These are phyloP conservation scores for Auriculariales sp. DNA, from an alignment of 768 basidiomycete species.

Conservation along the genomic window DNA sequence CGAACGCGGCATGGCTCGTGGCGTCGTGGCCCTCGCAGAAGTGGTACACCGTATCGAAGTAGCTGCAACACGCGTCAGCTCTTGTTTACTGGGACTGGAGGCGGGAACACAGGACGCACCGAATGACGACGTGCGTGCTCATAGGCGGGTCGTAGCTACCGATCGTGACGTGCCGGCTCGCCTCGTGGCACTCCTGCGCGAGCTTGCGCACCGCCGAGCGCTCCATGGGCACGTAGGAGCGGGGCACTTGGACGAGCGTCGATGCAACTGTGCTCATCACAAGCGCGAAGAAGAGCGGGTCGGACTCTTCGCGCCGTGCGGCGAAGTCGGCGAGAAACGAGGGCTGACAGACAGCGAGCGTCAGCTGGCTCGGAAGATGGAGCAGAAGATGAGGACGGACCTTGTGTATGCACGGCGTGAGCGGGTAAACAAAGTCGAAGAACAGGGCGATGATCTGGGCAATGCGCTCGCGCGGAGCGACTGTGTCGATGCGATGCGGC, in stretches of 20 bases:
- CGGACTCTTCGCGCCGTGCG: slow-evolving; percentile 63
- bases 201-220: slow-evolving; percentile 18
- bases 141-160: slow-evolving; percentile 74
- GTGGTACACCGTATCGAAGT: slow-evolving; percentile 71
- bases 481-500: slow-evolving; percentile 65
- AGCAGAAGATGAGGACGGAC: too few relatives aligned
- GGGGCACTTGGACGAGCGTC: slow-evolving; percentile 77
- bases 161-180: slow-evolving; percentile 66
- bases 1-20: slow-evolving; percentile 77
- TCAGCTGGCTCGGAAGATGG: too few relatives aligned
- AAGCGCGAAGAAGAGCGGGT: slow-evolving; percentile 81
- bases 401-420: slow-evolving; percentile 84
- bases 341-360: too few relatives aligned
- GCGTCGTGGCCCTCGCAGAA: slow-evolving; percentile 82
- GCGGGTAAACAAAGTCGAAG: slow-evolving; percentile 86
- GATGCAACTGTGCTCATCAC: slow-evolving; percentile 83
- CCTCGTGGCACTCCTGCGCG: slow-evolving; percentile 62
- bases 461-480: slow-evolving; percentile 70
- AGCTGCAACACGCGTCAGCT: background rate
- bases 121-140: slow-evolving; percentile 73
- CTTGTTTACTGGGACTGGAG: background rate
- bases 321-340: slow-evolving; percentile 86
- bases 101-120: slow-evolving; percentile 34
- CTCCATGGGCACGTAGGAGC: slow-evolving; percentile 49
- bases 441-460: slow-evolving; percentile 74